Percentiles rank a stretch among this genome's conserved stretches.
Conservation (phyloP, 805 yeast species). For the Zygotorulaspora sp. region DNA sequence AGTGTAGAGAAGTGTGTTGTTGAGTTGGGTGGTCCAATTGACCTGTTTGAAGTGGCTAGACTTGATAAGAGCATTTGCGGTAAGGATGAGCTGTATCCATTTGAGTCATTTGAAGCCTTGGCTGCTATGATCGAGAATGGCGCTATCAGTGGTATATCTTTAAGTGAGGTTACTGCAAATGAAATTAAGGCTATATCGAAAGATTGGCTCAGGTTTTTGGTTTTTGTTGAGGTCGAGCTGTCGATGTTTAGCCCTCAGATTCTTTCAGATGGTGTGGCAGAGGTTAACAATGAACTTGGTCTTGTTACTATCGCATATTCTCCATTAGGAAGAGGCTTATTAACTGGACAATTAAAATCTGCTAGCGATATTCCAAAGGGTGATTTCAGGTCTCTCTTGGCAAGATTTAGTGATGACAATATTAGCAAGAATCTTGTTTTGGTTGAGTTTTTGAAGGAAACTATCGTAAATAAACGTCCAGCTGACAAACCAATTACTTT, state of each 20-base stretch:
- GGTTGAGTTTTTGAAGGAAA: slow-evolving; percentile 45
- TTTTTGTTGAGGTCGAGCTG: slow-evolving; percentile 73
- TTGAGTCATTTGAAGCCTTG: slow-evolving; percentile 54
- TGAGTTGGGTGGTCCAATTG: slow-evolving; percentile 47
- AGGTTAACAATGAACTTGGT: slow-evolving; percentile 49
- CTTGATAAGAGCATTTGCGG: slow-evolving; percentile 42
- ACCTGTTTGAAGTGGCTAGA: slow-evolving; percentile 70
- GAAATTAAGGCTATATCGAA: slow-evolving; percentile 57
- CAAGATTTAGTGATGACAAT: slow-evolving; percentile 57
- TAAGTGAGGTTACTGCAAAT: slow-evolving; percentile 65
- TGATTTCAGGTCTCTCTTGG: slow-evolving; percentile 50
- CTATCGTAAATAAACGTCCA: slow-evolving; percentile 43
- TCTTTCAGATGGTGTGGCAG: slow-evolving; percentile 57
- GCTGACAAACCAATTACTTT: slow-evolving; percentile 48
- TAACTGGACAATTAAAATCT: slow-evolving; percentile 57
- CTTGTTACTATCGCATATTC: slow-evolving; percentile 77
- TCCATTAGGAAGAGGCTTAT: slow-evolving; percentile 74
- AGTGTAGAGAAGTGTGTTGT: slow-evolving; percentile 45
- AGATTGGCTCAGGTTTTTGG: slow-evolving; percentile 47
- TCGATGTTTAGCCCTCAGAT: slow-evolving; percentile 67
- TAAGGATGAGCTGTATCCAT: slow-evolving; percentile 35
- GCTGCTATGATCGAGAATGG: slow-evolving; percentile 60
- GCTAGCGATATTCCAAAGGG: slow-evolving; percentile 48
- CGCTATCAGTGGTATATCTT: slow-evolving; percentile 61
- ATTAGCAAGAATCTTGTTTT: slow-evolving; percentile 48